These are phyloP conservation scores for Phyllosticta capitalensis DNA, from an alignment of 2,329 filamentous ascomycete species.

Conservation along the genomic window DNA sequence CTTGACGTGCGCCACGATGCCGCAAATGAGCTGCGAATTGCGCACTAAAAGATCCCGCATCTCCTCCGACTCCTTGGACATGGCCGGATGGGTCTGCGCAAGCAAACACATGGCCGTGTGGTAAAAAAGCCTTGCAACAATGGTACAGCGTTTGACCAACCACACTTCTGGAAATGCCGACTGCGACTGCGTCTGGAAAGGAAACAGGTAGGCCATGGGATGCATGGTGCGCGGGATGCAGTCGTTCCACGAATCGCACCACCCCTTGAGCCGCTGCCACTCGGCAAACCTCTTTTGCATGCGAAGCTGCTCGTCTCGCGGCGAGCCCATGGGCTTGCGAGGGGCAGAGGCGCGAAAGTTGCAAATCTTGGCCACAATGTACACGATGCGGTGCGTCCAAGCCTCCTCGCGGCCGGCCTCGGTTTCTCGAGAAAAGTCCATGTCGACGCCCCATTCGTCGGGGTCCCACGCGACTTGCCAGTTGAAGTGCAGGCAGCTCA, in stretches of 20 bases:
- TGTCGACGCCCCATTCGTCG: constrained; percentile 79
- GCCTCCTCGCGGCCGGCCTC: constrained; percentile 61
- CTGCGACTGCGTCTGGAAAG: constrained; percentile 55
- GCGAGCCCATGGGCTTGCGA: constrained; percentile 48
- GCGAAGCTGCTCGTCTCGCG: constrained; percentile 50
- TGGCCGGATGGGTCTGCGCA: constrained; percentile 66
- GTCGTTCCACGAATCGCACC: constrained; percentile 75
- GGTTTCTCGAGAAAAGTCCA: constrained; percentile 54
- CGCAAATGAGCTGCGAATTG: constrained; percentile 79
- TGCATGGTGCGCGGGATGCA: constrained; percentile 78
- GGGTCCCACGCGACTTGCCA: constrained; percentile 84
- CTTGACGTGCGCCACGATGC: constrained; percentile 76
- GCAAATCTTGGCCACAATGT: constrained; percentile 75
- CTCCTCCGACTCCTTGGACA: constrained; percentile 51
- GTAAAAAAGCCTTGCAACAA: constrained; percentile 78
- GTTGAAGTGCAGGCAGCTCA: constrained; percentile 78
- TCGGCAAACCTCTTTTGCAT: constrained; percentile 58
- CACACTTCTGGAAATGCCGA: constrained; percentile 82
- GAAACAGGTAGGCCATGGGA: constrained; percentile 66
- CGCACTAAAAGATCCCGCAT: constrained; percentile 61
- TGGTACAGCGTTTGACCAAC: constrained; percentile 73
- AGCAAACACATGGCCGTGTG: constrained; percentile 78
- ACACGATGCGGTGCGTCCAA: constrained; percentile 85
- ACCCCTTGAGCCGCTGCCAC: constrained; percentile 70
- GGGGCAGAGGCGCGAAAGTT: constrained; percentile 71